Evolutionary conservation across 345 rosid species (phyloP), one percentile per base, ranked within the genome.

Genomic region (Salix viminalis): DNA sequence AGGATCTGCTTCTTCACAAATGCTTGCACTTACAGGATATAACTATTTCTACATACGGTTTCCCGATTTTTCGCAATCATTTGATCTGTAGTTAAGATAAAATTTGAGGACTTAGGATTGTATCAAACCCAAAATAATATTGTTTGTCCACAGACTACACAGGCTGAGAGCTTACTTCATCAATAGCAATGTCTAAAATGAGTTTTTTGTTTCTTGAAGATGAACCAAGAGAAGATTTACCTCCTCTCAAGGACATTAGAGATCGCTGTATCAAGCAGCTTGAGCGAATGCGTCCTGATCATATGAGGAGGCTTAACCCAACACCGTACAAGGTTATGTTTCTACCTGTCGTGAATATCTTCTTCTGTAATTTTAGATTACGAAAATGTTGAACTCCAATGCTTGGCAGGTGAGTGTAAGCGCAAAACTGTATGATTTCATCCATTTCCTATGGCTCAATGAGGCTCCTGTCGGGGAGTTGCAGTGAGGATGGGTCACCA

Each of bases 401-500:
- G 72, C 61, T 12, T 11, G 10, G 23, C 90, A 93, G 99, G 99
- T 93, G 82, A 96, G 98, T 60, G 98, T 93, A 16, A 93, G 92
- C 36, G 88, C 89, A 1, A 93, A 91, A 74, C 80, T 93, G 77
- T 96, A 96, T 18, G 98, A 96, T 75, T 96, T 96, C 86, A 96
- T 93, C 74, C 98, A 96, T 81, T 91, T 90, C 86, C 83, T 96
- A 37, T 96, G 99, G 98, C 97, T 96, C 79, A 96, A 96, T 5
- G 99, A 96, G 86, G 99, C 98, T 6, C 99, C 99, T 2, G 98
- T 96, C 4, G 99, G 99, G 73, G 99, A 96, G 84, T 79, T 96
- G 85, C 92, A 88, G 71, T 94, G 78, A 85, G 77, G 65, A 72
- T 18, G 24, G 3, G 30, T 18, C 0, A 1, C 26, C 13, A 62